Percentiles rank a stretch among this genome's conserved stretches.
These are phyloP conservation scores for Eremothecium sinecaudum DNA, from an alignment of 1,139 yeast species.

Conservation along the genomic window DNA sequence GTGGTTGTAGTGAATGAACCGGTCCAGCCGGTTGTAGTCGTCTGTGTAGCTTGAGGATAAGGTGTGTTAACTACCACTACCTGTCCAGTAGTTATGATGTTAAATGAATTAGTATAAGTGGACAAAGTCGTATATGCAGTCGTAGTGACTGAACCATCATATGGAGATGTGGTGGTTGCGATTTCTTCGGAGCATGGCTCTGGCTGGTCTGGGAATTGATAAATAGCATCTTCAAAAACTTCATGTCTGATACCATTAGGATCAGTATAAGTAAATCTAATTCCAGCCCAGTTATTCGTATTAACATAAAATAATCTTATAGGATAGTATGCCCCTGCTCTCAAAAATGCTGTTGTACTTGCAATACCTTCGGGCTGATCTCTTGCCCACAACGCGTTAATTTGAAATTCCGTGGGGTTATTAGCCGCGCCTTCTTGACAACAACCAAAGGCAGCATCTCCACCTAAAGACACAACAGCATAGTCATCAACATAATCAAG, in stretches of 20 bases:
- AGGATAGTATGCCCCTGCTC: conserved; percentile 15
- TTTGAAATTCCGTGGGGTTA: conserved; percentile 9
- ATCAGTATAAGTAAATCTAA: conserved; percentile 12
- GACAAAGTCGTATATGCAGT: too few relatives aligned
- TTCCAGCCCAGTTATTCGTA: conserved; percentile 12
- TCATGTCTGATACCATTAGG: conserved; percentile 11
- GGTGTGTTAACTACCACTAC: too few relatives aligned
- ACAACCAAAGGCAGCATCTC: conserved; percentile 13
- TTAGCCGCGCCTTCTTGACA: conserved; percentile 7
- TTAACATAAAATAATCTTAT: conserved; percentile 15
- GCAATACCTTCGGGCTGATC: conserved; percentile 5
- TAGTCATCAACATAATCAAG: conserved; percentile 14
- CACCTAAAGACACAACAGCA: conserved; percentile 13
- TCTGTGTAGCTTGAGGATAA: too few relatives aligned
- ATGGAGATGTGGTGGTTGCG: too few relatives aligned
- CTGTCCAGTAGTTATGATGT: too few relatives aligned
- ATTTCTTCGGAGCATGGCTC: conserved; percentile 8
- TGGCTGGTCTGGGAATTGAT: conserved; percentile 7
- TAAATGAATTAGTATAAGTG: too few relatives aligned
- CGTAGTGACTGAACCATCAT: too few relatives aligned
- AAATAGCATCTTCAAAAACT: conserved; percentile 9
- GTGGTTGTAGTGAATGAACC: too few relatives aligned
- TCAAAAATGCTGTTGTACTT: conserved; percentile 6
- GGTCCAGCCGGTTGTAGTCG: too few relatives aligned
- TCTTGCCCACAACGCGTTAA: conserved; percentile 10